Evolutionary conservation across 768 basidiomycete species (phyloP).

Genomic region (Paxillus ammoniavirescens): DNA sequence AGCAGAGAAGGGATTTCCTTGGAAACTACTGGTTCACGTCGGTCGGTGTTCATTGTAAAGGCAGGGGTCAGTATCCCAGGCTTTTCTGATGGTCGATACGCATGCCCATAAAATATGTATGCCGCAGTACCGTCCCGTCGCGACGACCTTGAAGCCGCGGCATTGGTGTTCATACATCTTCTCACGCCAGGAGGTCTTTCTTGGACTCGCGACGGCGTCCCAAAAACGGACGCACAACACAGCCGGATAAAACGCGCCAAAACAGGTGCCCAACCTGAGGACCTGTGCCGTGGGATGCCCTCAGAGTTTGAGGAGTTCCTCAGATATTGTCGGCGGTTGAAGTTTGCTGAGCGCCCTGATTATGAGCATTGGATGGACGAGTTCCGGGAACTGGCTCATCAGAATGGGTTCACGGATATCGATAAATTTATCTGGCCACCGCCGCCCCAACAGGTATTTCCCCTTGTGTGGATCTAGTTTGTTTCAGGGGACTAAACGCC

Average conservation of each 20-base stretch:
- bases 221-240: conserved; percentile 65
- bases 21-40: conserved; percentile 88
- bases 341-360: conserved; percentile 67
- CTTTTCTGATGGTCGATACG: conserved; percentile 11
- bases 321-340: conserved; percentile 65
- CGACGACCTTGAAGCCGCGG: conserved; percentile 76
- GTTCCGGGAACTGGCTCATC: conserved; percentile 60
- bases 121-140: conserved; percentile 68
- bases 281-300: conserved; percentile 67
- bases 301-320: conserved; percentile 76
- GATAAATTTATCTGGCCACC: conserved; percentile 77
- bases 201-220: conserved; percentile 82
- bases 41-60: conserved; percentile 73
- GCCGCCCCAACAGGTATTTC: conserved; percentile 36
- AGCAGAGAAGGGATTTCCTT: conserved; percentile 67
- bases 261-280: conserved; percentile 55
- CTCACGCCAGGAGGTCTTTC: conserved; percentile 71
- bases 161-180: conserved; percentile 78
- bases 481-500: conserved; percentile 1
- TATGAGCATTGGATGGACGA: conserved; percentile 64
- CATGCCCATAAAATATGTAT: conserved; percentile 18
- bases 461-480: not conserved
- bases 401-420: conserved; percentile 54
- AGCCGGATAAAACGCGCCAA: conserved; percentile 65
- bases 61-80: conserved; percentile 50